Percentiles rank a stretch among this genome's conserved stretches.
Conservation (phyloP, 116 monocot genomes). For the Thalassia testudinum region DNA sequence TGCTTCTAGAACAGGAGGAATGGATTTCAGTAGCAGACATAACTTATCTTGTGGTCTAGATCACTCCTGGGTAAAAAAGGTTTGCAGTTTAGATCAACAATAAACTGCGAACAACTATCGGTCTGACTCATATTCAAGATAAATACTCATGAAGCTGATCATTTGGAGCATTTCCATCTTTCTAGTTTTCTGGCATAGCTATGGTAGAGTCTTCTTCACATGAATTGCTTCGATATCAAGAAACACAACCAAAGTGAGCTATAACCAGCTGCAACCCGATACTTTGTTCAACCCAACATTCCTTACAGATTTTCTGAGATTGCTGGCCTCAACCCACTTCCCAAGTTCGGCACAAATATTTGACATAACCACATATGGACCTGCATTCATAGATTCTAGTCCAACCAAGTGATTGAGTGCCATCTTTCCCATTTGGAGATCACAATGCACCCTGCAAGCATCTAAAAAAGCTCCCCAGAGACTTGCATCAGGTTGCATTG, state of each 20-base stretch:
- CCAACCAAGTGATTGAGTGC: slow-evolving; percentile 34
- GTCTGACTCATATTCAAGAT: no score
- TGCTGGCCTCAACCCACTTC: slow-evolving; percentile 51
- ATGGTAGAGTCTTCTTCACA: no score
- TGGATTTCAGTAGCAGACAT: no score
- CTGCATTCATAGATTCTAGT: slow-evolving; percentile 37
- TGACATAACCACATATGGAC: slow-evolving; percentile 54
- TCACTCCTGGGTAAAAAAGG: no score
- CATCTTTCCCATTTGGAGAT: slow-evolving; percentile 39
- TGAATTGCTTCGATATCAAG: no score
- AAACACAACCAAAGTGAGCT: not conserved
- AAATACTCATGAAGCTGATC: no score
- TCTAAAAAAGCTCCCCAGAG: slow-evolving; percentile 71
- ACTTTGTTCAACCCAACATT: slow-evolving; percentile 24
- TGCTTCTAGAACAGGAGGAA: no score
- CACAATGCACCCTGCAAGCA: slow-evolving; percentile 48
- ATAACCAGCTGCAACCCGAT: slow-evolving; percentile 74
- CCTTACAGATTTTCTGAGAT: slow-evolving; percentile 26
- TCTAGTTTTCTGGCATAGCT: no score
- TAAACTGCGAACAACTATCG: no score
- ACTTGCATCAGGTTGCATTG: slow-evolving; percentile 30
- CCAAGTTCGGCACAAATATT: slow-evolving; percentile 56
- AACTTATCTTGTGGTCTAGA: no score
- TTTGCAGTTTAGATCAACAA: no score
- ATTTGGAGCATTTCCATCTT: no score